phyloP scores from a whole-genome alignment of 345 rosid species.

The Toxicodendron radicans region DNA sequence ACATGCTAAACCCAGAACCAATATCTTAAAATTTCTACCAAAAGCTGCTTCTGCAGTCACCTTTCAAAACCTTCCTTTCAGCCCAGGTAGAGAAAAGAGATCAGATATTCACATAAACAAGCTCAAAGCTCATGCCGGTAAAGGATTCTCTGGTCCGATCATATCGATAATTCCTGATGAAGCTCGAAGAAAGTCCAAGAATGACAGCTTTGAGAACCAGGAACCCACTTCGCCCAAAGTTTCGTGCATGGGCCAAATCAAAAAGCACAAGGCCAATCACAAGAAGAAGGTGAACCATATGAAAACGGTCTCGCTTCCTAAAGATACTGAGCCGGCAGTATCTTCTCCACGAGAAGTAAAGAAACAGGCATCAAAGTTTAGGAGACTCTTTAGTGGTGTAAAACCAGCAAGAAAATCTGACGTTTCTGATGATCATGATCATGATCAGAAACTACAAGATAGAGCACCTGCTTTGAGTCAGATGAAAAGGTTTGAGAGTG shows the following conservation, averaged over 20 bases:
- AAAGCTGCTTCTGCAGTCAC: conserved; percentile 49
- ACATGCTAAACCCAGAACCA: conserved; percentile 35
- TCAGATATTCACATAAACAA: conserved; percentile 18
- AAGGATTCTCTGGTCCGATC: conserved; percentile 60
- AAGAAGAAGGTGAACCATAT: conserved; percentile 16
- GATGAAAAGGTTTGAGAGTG: conserved; percentile 76
- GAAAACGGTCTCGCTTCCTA: conserved; percentile 16
- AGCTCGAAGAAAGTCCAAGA: conserved; percentile 48
- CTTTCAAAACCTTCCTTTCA: conserved; percentile 58
- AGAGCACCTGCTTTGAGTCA: conserved; percentile 67
- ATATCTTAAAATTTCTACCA: conserved; percentile 56
- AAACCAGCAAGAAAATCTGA: conserved; percentile 29
- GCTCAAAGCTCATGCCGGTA: conserved; percentile 29
- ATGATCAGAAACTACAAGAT: conserved; percentile 15
- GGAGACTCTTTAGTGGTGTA: conserved; percentile 37
- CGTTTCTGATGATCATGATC: neutral
- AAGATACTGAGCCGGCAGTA: conserved; percentile 11
- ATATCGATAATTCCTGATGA: conserved; percentile 60
- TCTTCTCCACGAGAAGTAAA: conserved; percentile 25
- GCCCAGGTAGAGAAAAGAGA: conserved; percentile 61
- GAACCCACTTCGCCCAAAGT: conserved; percentile 90
- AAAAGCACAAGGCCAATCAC: conserved; percentile 57
- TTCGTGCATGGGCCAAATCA: conserved; percentile 92
- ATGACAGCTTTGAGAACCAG: conserved; percentile 29
- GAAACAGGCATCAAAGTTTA: conserved; percentile 41